Percentiles rank a stretch among this genome's conserved stretches.
Conservation (phyloP, 2,329 filamentous ascomycete genomes). For the Paraphaeosphaeria sporulosa region DNA sequence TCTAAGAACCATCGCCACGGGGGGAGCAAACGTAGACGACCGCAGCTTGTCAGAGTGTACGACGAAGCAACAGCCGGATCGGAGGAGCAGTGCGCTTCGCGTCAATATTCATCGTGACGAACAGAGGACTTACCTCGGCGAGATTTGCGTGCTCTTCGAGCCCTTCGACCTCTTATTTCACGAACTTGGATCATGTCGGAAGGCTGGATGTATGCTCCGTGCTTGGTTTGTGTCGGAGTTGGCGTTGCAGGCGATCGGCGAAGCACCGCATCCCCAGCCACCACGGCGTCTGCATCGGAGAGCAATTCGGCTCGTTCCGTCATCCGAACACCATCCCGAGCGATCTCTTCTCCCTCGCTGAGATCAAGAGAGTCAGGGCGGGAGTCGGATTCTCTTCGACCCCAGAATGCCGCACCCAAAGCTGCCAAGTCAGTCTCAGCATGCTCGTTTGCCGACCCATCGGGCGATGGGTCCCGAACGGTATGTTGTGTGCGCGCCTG, state of each 20-base stretch:
- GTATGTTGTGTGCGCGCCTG: conserved; percentile 7
- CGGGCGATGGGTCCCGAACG: conserved; percentile 6
- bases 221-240: conserved; percentile 6
- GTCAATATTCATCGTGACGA: neutral
- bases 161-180: neutral
- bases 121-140: conserved; percentile 8
- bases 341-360: conserved; percentile 13
- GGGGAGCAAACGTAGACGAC: neutral
- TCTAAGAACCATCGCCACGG: neutral
- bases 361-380: conserved; percentile 10
- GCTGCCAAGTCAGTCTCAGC: conserved; percentile 13
- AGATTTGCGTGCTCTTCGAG: neutral
- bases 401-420: conserved; percentile 14
- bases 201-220: conserved; percentile 12
- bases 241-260: conserved; percentile 12
- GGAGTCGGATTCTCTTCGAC: conserved; percentile 12
- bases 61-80: neutral
- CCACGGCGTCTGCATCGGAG: neutral
- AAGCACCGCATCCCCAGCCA: conserved; percentile 1
- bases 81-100: neutral
- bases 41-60: neutral
- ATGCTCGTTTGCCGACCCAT: neutral
- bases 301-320: neutral
- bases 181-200: conserved; percentile 1
- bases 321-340: neutral